Conservation (phyloP, 176 grass and related monocot species). For the Pharus latifolius region DNA sequence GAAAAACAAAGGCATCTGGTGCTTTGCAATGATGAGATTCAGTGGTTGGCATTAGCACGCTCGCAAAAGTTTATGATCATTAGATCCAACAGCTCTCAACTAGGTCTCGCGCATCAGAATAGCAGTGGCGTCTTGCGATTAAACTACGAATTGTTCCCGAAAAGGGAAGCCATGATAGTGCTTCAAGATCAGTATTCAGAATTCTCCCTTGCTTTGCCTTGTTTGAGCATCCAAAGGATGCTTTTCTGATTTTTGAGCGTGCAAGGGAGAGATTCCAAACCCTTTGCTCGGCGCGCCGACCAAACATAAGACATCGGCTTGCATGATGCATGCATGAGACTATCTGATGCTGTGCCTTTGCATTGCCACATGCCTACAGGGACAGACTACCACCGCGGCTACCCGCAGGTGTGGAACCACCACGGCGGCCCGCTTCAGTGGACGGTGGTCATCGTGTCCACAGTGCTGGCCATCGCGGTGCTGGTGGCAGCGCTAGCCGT, state of each 20-base stretch:
- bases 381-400: not conserved
- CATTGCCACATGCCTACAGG: not conserved
- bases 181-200: not conserved
- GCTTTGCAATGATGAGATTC: slow-evolving; percentile 15
- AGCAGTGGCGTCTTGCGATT: not conserved
- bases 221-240: not conserved
- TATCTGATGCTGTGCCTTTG: slow-evolving; percentile 5
- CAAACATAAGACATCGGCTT: no score
- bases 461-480: slow-evolving; percentile 33
- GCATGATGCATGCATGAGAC: no score
- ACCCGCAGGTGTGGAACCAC: no score
- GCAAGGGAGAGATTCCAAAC: slow-evolving; percentile 26
- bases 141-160: not conserved
- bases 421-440: slow-evolving; percentile 1
- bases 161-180: not conserved
- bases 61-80: not conserved
- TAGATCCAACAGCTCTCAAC: no score
- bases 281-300: not conserved
- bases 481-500: slow-evolving; percentile 22
- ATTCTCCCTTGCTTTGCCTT: slow-evolving; percentile 25
- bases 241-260: slow-evolving; percentile 1
- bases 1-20: slow-evolving; percentile 7
- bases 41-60: slow-evolving; percentile 7
- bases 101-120: no score
- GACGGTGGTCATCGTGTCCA: slow-evolving; percentile 33